These are phyloP conservation scores for Lycium ferocissimum DNA, from an alignment of 257 asterid species.

Conservation along the genomic window DNA sequence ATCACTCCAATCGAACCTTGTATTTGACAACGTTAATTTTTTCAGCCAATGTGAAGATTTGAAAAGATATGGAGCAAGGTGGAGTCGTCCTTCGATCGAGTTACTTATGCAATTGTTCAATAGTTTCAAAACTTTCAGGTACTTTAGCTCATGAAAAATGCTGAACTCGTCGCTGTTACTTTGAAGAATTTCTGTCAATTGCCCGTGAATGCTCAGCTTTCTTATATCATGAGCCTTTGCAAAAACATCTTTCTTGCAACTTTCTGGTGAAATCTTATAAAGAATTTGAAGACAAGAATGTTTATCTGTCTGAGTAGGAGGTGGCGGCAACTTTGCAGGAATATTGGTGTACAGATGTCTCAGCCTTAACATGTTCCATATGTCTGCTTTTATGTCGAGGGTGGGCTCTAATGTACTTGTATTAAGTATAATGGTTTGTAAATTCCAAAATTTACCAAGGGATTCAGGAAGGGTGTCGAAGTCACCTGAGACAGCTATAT, in stretches of 20 bases:
- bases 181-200: background rate
- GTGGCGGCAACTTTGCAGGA: slow-evolving; percentile 47
- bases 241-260: slow-evolving; percentile 60
- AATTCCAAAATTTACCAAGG: background rate
- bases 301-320: slow-evolving; percentile 37
- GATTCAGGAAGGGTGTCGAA: background rate
- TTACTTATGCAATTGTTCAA: slow-evolving; percentile 48
- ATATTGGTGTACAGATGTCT: slow-evolving; percentile 35
- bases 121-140: slow-evolving; percentile 56
- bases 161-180: slow-evolving; percentile 50
- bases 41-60: slow-evolving; percentile 25
- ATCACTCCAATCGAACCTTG: slow-evolving; percentile 55
- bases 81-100: background rate
- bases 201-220: slow-evolving; percentile 58
- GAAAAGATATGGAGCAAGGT: slow-evolving; percentile 40
- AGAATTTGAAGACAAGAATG: slow-evolving; percentile 54
- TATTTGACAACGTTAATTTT: slow-evolving; percentile 53
- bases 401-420: background rate
- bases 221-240: slow-evolving; percentile 54
- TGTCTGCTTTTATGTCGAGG: slow-evolving; percentile 3
- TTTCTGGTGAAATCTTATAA: slow-evolving; percentile 59
- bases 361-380: slow-evolving; percentile 12
- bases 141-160: slow-evolving; percentile 29
- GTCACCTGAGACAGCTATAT: background rate
- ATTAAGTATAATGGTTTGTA: background rate